These are phyloP conservation scores for Dactylellina haptotyla DNA, from an alignment of 2,329 filamentous ascomycete species.

Conservation along the genomic window DNA sequence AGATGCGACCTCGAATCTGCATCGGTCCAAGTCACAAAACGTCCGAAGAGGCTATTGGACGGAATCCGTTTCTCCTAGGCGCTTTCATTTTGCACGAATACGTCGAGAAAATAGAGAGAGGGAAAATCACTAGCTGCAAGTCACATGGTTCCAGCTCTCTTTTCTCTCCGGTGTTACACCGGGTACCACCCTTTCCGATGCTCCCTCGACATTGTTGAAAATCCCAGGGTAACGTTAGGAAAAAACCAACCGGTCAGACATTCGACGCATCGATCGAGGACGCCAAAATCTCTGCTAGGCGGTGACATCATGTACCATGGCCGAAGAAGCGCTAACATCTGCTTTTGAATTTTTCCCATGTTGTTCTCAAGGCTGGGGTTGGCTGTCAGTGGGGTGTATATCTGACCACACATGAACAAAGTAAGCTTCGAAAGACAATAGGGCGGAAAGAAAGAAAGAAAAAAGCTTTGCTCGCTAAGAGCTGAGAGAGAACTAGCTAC, in stretches of 20 bases:
- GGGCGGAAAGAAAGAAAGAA: neutral
- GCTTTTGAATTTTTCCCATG: neutral
- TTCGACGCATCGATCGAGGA: neutral
- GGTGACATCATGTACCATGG: slow-evolving; percentile 32
- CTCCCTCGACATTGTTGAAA: neutral
- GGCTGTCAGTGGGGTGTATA: too few species aligned
- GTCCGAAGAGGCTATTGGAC: slow-evolving; percentile 16
- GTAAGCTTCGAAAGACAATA: neutral
- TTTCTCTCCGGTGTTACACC: neutral
- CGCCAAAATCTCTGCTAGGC: too few species aligned
- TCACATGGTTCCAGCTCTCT: slow-evolving; percentile 7
- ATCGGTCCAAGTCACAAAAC: slow-evolving; percentile 16
- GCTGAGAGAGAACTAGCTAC: too few species aligned
- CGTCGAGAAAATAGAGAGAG: neutral
- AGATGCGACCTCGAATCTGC: too few species aligned
- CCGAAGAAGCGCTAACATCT: too few species aligned
- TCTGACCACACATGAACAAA: too few species aligned
- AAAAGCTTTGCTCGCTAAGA: neutral
- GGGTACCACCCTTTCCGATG: neutral
- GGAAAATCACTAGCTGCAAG: neutral
- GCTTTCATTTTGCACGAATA: neutral
- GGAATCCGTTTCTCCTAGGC: neutral
- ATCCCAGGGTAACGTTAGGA: neutral
- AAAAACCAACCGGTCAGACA: too few species aligned
- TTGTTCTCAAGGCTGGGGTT: neutral